Evolutionary conservation across 1,284 basidiomycete species (phyloP).

Genomic region (Porodaedalea pini): DNA sequence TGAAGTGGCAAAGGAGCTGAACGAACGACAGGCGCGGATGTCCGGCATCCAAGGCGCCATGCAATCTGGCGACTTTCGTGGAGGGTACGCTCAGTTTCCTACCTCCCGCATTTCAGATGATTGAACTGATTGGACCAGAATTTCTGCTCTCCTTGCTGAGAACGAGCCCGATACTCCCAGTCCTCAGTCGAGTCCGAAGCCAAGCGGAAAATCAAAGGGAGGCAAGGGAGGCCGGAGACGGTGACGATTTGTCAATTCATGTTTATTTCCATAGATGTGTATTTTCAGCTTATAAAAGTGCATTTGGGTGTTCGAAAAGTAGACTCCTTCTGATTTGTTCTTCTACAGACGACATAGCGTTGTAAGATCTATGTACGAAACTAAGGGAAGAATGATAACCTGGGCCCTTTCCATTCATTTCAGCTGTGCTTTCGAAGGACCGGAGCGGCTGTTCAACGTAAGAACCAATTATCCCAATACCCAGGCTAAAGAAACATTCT

Average conservation of each 20-base stretch:
- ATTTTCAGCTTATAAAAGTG: not conserved
- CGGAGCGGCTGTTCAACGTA: too few relatives aligned
- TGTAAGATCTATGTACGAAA: too few relatives aligned
- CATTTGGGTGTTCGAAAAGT: too few relatives aligned
- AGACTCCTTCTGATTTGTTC: too few relatives aligned
- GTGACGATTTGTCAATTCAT: not conserved
- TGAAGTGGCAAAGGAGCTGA: conserved; percentile 68
- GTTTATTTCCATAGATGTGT: not conserved
- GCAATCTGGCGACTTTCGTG: conserved; percentile 53
- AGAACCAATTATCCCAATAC: too few relatives aligned
- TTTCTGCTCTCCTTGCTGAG: conserved; percentile 22
- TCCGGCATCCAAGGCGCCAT: conserved; percentile 55
- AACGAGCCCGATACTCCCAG: conserved; percentile 13
- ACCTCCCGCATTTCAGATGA: not conserved
- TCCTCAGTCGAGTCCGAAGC: conserved; percentile 2
- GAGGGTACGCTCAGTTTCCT: conserved; percentile 39
- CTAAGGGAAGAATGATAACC: too few relatives aligned
- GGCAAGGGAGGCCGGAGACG: conserved; percentile 16
- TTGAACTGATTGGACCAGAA: conserved; percentile 13
- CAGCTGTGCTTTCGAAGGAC: too few relatives aligned
- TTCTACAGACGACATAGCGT: too few relatives aligned
- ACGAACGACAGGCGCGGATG: conserved; percentile 63
- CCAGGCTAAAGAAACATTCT: too few relatives aligned
- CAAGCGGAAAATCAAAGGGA: conserved; percentile 1
- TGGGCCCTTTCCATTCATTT: too few relatives aligned